phyloP scores from a whole-genome alignment of 441 rosid species.

The Raphanus hybrid region DNA sequence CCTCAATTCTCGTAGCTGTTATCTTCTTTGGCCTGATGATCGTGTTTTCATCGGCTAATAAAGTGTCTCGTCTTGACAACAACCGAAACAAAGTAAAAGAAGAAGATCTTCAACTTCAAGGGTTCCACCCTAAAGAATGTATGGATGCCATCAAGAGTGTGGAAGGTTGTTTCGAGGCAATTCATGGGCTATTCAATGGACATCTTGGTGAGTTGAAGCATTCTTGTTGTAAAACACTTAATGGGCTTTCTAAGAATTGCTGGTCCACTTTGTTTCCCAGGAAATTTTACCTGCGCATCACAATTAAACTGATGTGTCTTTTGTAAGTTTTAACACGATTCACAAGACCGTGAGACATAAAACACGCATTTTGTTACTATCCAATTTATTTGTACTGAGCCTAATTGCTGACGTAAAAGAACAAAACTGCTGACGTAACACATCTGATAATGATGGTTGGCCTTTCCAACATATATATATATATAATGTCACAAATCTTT shows the following conservation, averaged over 20 bases:
- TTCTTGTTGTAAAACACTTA: conserved; percentile 26
- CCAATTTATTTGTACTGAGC: background rate
- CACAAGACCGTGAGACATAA: background rate
- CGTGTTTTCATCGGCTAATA: conserved; percentile 14
- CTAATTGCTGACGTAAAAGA: background rate
- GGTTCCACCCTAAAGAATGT: conserved; percentile 11
- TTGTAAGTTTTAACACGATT: background rate
- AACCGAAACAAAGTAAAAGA: background rate
- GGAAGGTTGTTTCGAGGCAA: conserved; percentile 22
- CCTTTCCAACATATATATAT: background rate
- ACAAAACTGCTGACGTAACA: background rate
- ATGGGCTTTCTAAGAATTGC: conserved; percentile 24
- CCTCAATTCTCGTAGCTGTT: conserved; percentile 1
- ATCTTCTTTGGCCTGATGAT: background rate
- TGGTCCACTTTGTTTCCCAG: conserved; percentile 16
- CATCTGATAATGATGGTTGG: background rate
- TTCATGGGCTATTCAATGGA: conserved; percentile 5
- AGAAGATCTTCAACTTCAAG: conserved; percentile 6
- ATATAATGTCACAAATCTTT: too few relatives aligned
- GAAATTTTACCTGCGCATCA: background rate
- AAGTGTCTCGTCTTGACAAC: background rate
- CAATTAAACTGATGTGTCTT: background rate
- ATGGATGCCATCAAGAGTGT: conserved; percentile 15
- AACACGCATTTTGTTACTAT: background rate
- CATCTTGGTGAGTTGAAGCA: background rate